Conservation (phyloP, 2,329 filamentous ascomycete genomes). For the Nigrospora osmanthi region DNA sequence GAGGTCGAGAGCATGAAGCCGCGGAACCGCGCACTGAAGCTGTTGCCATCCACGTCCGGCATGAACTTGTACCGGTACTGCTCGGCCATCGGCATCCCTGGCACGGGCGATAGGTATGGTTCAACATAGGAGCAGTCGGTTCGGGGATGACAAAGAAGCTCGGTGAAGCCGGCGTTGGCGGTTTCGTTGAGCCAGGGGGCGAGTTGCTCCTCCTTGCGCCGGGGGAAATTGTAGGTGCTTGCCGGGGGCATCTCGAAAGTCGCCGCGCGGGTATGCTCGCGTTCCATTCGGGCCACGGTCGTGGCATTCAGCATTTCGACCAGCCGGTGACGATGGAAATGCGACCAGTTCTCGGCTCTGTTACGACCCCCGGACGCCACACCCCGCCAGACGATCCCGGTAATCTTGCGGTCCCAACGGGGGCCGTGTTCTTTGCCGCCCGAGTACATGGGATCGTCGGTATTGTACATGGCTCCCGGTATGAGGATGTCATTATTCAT, state of each 20-base stretch:
- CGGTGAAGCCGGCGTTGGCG: slow-evolving; percentile 18
- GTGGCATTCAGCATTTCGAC: slow-evolving; percentile 62
- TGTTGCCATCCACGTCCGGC: slow-evolving; percentile 52
- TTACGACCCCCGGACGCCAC: slow-evolving; percentile 53
- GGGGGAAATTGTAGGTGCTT: slow-evolving; percentile 33
- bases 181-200: slow-evolving; percentile 17
- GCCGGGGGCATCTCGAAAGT: slow-evolving; percentile 40
- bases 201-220: slow-evolving; percentile 16
- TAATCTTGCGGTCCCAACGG: slow-evolving; percentile 49
- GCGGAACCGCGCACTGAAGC: slow-evolving; percentile 40
- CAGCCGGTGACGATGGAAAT: slow-evolving; percentile 66
- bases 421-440: slow-evolving; percentile 48
- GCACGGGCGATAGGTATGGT: slow-evolving; percentile 12
- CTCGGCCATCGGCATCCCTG: slow-evolving; percentile 19
- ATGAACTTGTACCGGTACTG: slow-evolving; percentile 44
- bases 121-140: slow-evolving; percentile 15
- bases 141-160: slow-evolving; percentile 18
- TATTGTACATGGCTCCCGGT: slow-evolving; percentile 56
- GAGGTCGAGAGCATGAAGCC: slow-evolving; percentile 47
- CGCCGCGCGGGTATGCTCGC: slow-evolving; percentile 25
- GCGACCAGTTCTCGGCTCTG: slow-evolving; percentile 50
- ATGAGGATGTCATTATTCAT: slow-evolving; percentile 55
- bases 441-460: slow-evolving; percentile 48
- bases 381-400: slow-evolving; percentile 55
- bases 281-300: slow-evolving; percentile 40